These are phyloP conservation scores for Diaporthe amygdali DNA, from an alignment of 2,329 filamentous ascomycete genomes.

Conservation along the genomic window DNA sequence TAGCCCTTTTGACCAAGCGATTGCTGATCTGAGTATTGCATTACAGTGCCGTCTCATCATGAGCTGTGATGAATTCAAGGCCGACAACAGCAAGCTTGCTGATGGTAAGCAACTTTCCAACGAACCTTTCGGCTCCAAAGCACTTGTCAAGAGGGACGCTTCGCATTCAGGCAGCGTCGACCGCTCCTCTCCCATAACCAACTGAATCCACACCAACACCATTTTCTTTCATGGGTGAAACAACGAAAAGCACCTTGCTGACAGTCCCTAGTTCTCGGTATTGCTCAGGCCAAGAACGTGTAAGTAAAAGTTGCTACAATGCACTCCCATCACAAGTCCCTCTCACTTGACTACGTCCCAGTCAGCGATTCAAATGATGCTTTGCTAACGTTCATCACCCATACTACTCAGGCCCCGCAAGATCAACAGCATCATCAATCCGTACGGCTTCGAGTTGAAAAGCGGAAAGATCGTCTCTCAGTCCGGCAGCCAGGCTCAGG, in stretches of 20 bases:
- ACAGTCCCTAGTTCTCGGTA: not conserved
- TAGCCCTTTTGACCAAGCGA: not conserved
- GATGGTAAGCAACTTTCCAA: not conserved
- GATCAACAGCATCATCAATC: not conserved
- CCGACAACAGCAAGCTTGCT: constrained; percentile 2
- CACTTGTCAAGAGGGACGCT: not conserved
- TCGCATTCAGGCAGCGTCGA: not conserved
- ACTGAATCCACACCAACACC: not conserved
- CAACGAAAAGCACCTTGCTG: not conserved
- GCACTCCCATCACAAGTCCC: too few species aligned
- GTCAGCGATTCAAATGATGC: not conserved
- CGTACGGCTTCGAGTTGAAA: constrained; percentile 11
- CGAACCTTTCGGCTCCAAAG: not conserved
- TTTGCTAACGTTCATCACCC: not conserved
- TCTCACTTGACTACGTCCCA: too few species aligned
- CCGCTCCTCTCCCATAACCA: not conserved
- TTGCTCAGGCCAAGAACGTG: not conserved
- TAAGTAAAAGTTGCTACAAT: not conserved
- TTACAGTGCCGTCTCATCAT: not conserved
- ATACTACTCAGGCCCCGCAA: not conserved
- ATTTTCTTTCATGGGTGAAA: not conserved
- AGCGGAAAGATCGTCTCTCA: not conserved
- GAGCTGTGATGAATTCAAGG: constrained; percentile 1
- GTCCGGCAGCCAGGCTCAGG: not conserved
- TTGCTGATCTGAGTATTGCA: not conserved